Conservation (phyloP, 176 grass and related monocot genomes). For the Secale cereale region DNA sequence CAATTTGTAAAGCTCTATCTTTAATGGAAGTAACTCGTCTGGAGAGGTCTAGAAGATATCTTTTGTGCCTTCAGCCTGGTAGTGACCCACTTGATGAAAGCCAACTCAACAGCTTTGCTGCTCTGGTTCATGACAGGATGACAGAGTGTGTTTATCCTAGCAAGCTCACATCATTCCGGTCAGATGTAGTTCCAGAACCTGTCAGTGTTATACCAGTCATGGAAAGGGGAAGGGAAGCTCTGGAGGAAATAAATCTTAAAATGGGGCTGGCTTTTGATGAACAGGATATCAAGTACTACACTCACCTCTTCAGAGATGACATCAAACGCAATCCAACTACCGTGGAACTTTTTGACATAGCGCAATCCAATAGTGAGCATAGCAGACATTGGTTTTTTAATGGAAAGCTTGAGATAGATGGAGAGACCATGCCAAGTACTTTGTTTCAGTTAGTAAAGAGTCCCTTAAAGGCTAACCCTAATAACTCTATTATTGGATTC, state of each 20-base stretch:
- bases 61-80: constrained; percentile 54
- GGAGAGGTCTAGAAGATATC: constrained; percentile 80
- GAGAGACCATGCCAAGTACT: constrained; percentile 63
- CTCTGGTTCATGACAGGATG: constrained; percentile 89
- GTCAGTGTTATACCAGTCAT: constrained; percentile 64
- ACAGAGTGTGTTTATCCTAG: constrained; percentile 78
- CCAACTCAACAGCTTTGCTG: constrained; percentile 59
- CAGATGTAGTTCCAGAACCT: constrained; percentile 57
- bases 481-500: constrained; percentile 90
- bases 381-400: constrained; percentile 96
- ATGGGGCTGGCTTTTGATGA: constrained; percentile 96
- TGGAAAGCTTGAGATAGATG: constrained; percentile 73
- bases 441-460: constrained; percentile 87
- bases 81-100: constrained; percentile 45
- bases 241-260: constrained; percentile 87
- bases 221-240: constrained; percentile 68
- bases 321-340: constrained; percentile 82
- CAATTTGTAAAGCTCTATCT: constrained; percentile 71
- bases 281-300: constrained; percentile 91
- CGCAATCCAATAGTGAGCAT: constrained; percentile 87
- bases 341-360: constrained; percentile 91
- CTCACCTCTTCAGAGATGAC: constrained; percentile 74
- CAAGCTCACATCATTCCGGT: constrained; percentile 60
- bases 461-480: constrained; percentile 73
- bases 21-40: constrained; percentile 70